Evolutionary conservation across 2,329 filamentous ascomycete species (phyloP).

Genomic region (Macrophomina pseudophaseolina): DNA sequence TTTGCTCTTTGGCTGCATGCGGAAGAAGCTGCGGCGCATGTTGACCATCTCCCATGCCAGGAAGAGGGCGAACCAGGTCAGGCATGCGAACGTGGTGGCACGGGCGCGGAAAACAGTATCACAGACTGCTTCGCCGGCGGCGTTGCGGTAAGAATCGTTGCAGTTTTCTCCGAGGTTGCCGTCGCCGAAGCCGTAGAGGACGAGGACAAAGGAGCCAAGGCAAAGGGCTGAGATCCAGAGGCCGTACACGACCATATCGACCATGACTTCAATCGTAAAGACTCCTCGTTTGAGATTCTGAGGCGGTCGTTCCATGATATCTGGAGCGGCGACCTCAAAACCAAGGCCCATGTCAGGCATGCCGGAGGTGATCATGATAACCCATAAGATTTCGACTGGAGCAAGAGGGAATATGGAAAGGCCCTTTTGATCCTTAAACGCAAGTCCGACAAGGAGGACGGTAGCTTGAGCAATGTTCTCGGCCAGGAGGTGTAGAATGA

Average conservation of each 20-base stretch:
- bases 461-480: conserved; percentile 86
- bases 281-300: conserved; percentile 71
- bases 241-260: conserved; percentile 84
- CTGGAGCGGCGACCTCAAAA: conserved; percentile 73
- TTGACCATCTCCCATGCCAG: conserved; percentile 56
- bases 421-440: conserved; percentile 72
- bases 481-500: conserved; percentile 77
- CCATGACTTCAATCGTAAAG: conserved; percentile 74
- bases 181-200: conserved; percentile 66
- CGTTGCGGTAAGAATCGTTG: conserved; percentile 60
- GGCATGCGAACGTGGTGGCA: conserved; percentile 51
- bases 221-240: conserved; percentile 76
- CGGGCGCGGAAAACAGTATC: conserved; percentile 64
- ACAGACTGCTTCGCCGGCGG: conserved; percentile 48
- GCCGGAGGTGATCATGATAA: conserved; percentile 90
- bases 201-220: conserved; percentile 66
- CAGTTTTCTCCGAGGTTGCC: conserved; percentile 66
- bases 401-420: conserved; percentile 85
- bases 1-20: conserved; percentile 50
- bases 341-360: conserved; percentile 88
- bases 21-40: conserved; percentile 51
- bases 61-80: conserved; percentile 52
- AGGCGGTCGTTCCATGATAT: conserved; percentile 81
- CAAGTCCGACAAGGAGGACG: conserved; percentile 78
- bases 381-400: conserved; percentile 87